These are phyloP conservation scores for Populus ilicifolia DNA, from an alignment of 345 rosid species.

Conservation along the genomic window DNA sequence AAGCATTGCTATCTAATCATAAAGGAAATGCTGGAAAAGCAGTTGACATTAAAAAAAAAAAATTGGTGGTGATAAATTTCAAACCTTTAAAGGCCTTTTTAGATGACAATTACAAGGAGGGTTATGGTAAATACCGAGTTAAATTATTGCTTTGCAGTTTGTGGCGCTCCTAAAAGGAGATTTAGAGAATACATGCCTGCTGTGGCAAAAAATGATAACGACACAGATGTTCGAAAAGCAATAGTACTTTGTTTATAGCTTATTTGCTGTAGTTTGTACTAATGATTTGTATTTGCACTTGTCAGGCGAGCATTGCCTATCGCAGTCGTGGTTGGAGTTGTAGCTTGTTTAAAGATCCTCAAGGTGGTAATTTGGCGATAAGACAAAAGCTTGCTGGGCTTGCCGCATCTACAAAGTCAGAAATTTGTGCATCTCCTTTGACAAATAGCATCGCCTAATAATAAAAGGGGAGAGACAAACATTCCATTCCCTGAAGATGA, in stretches of 20 bases:
- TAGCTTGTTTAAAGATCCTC: conserved; percentile 24
- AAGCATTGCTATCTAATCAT: neutral
- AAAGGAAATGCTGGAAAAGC: neutral
- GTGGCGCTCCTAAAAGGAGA: conserved; percentile 93
- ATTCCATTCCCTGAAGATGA: neutral
- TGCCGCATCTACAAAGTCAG: neutral
- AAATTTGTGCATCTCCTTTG: neutral
- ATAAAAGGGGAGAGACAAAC: neutral
- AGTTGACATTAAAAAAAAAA: neutral
- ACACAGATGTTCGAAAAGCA: conserved; percentile 55
- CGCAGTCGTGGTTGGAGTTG: conserved; percentile 59
- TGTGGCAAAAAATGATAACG: conserved; percentile 64
- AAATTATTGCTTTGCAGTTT: conserved; percentile 48
- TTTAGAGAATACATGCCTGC: conserved; percentile 61
- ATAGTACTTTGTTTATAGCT: neutral
- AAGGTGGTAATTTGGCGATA: neutral
- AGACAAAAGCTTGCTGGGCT: neutral
- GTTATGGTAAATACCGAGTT: neutral
- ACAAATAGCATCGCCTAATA: no score
- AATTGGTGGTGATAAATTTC: neutral
- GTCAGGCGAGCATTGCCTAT: conserved; percentile 76
- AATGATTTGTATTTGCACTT: neutral
- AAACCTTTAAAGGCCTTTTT: neutral
- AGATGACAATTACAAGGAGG: neutral
- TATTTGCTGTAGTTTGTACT: neutral